Conservation (phyloP, 352 stramenopile species). For the Phytopythium helicoides region DNA sequence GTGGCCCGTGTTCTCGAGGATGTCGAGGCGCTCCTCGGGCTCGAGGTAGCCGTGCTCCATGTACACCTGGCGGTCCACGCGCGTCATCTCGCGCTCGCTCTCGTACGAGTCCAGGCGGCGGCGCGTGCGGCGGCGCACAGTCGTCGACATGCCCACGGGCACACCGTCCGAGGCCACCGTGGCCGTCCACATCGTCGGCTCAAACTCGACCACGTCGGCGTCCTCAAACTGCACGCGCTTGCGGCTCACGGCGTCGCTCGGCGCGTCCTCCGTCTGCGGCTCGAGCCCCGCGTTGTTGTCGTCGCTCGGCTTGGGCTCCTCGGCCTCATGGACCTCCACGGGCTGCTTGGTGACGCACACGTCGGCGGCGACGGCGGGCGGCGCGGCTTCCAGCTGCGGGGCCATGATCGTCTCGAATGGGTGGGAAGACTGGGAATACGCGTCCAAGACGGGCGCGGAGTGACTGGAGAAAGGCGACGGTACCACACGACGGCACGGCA, state of each 20-base stretch:
- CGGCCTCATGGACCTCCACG: background rate
- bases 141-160: conserved; percentile 68
- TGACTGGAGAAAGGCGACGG: background rate
- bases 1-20: conserved; percentile 66
- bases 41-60: conserved; percentile 84
- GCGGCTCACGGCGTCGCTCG: conserved; percentile 12
- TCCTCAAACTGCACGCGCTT: conserved; percentile 59
- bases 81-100: conserved; percentile 47
- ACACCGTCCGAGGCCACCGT: conserved; percentile 76
- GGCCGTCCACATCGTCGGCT: conserved; percentile 79
- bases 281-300: conserved; percentile 11
- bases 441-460: background rate
- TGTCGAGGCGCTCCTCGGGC: conserved; percentile 71
- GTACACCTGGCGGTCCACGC: conserved; percentile 70
- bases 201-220: conserved; percentile 76
- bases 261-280: conserved; percentile 6
- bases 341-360: conserved; percentile 15
- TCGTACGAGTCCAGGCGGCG: conserved; percentile 67
- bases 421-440: background rate
- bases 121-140: conserved; percentile 60
- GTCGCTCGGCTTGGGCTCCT: conserved; percentile 20
- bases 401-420: conserved; percentile 15
- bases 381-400: conserved; percentile 24
- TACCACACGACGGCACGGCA: too few species aligned
- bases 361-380: conserved; percentile 7